Evolutionary conservation across 169 alveolate genomes (phyloP), one percentile per base, ranked within the genome.

Genomic region (Plasmodium vinckei): DNA sequence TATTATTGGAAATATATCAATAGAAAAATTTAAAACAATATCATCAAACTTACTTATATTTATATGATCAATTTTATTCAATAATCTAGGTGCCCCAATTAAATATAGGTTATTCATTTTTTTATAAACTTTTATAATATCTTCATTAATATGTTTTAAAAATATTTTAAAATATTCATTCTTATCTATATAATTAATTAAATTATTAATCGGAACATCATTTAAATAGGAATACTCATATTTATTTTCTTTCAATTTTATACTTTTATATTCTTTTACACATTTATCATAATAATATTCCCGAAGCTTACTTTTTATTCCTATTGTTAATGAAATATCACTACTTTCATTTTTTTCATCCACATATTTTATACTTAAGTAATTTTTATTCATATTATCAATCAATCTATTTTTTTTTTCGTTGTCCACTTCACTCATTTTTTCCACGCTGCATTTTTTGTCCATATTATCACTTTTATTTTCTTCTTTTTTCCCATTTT

Each of bases 301-400:
- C 49, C 90, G 67, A 54, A 82, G 44, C 21, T 70, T 67, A 9
- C 82, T 23, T n/a, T 82, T 82, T 44, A 82, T 67, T 9, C 68
- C 56, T 46, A 82, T 61, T 59, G 54, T 82, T 70, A 82, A 25
- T 19, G 56, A 57, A 53, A 82, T 47, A 25, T 82, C 90, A 59
- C 90, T 82, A 17, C 51, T 68, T 25, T 82, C 90, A 25, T 82
- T 82, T 4, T 82, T 70, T 54, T 82, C 90, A 21, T 82, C 90
- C 10, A 65, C 47, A n/a, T 65, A 67, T n/a, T 82, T 82, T 25
- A 82, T 67, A 19, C 33, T 15, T 27, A 82, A 61, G 12, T 53
- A 61, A 12, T 49, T 53, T 49, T 82, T 82, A 46, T 42, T 13
- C n/a, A 82, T 19, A 70, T 67, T 54, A 6, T 82, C 70, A 4